Evolutionary conservation across 208 protist genomes (phyloP).

Genomic region (Acanthamoeba sp.): DNA sequence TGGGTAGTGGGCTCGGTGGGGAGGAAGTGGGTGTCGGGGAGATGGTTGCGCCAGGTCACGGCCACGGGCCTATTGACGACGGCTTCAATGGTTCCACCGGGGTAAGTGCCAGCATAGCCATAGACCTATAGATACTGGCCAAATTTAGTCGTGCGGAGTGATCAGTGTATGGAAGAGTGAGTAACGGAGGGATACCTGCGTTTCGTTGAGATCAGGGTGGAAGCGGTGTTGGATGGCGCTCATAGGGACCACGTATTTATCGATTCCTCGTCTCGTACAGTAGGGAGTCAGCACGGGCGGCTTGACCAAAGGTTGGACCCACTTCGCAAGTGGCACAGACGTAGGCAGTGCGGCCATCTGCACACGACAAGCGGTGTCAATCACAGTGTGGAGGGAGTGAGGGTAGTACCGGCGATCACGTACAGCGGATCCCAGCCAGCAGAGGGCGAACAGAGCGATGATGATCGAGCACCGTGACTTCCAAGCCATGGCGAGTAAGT

Average conservation of each 20-base stretch:
- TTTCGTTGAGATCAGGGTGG: slow-evolving; percentile 16
- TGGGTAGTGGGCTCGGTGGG: not conserved
- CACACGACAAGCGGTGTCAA: not conserved
- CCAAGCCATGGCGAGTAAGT: no score
- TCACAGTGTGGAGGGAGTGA: not conserved
- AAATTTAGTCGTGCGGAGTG: not conserved
- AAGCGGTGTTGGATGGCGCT: slow-evolving; percentile 6
- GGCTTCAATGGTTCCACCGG: slow-evolving; percentile 34
- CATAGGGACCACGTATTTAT: slow-evolving; percentile 12
- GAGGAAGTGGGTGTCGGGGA: slow-evolving; percentile 8
- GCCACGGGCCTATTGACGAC: not conserved
- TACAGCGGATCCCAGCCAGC: not conserved
- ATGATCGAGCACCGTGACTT: no score
- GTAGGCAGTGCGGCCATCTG: not conserved
- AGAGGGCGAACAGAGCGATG: no score
- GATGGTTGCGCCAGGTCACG: slow-evolving; percentile 35
- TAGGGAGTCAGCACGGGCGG: slow-evolving; percentile 7
- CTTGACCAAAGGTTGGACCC: slow-evolving; percentile 44
- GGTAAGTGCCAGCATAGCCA: slow-evolving; percentile 36
- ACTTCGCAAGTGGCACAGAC: not conserved
- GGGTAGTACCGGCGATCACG: not conserved
- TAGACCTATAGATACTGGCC: not conserved
- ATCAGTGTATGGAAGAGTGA: not conserved
- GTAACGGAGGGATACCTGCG: not conserved
- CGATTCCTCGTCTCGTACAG: not conserved